Conservation (phyloP, 345 rosid genomes). For the Aquilaria malaccensis region DNA sequence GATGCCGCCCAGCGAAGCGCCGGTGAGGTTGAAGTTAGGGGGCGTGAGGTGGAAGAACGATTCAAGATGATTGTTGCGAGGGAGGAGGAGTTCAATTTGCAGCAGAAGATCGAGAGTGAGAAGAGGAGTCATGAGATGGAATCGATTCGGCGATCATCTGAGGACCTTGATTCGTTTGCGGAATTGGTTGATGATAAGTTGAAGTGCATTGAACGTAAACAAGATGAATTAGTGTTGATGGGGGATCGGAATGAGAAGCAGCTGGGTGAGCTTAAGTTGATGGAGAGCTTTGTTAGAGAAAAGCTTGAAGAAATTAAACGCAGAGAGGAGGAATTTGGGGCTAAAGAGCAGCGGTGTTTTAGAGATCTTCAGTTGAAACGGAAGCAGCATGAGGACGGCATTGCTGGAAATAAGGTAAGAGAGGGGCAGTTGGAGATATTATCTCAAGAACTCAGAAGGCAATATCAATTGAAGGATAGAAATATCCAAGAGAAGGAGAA, state of each 20-base stretch:
- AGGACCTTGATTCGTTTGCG: slow-evolving; percentile 8
- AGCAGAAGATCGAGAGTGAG: slow-evolving; percentile 8
- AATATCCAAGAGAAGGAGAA: no score
- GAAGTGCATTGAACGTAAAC: no score
- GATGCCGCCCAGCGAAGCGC: slow-evolving; percentile 8
- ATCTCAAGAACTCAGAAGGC: no score
- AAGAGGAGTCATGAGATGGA: slow-evolving; percentile 12
- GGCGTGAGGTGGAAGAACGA: slow-evolving; percentile 8
- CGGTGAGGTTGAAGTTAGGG: slow-evolving; percentile 13
- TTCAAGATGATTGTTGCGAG: slow-evolving; percentile 18
- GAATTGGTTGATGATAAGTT: background rate
- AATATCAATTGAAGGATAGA: no score
- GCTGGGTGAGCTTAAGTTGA: slow-evolving; percentile 1
- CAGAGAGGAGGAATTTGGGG: background rate
- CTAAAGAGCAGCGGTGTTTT: background rate
- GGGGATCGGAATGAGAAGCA: background rate
- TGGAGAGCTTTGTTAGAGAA: background rate
- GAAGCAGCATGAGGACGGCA: no score
- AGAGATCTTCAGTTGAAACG: no score
- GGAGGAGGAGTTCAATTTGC: slow-evolving; percentile 18
- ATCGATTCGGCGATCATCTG: slow-evolving; percentile 3
- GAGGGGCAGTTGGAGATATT: no score
- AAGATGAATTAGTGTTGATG: no score
- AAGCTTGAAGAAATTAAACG: background rate
- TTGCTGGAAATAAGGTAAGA: no score